Percentiles rank a stretch among this genome's conserved stretches.
phyloP scores from a whole-genome alignment of 2,329 filamentous ascomycete species.

The Chrysoporthe puriensis region DNA sequence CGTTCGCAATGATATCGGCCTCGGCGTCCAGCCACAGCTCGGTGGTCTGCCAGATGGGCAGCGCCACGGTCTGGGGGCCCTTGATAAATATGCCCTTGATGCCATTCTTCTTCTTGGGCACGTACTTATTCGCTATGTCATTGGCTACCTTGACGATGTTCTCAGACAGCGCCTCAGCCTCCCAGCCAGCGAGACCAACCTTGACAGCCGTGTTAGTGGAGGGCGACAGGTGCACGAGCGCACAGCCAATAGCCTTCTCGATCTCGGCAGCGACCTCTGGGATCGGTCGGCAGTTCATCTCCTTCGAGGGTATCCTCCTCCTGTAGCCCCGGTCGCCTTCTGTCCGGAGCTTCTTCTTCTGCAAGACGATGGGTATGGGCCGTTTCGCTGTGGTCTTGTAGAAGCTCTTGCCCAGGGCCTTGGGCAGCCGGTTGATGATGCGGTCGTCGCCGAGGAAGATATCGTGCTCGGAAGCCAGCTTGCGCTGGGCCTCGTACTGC shows the following conservation, averaged over 20 bases:
- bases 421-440: slow-evolving; percentile 74
- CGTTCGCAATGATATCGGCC: slow-evolving; percentile 69
- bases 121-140: slow-evolving; percentile 74
- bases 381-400: slow-evolving; percentile 84
- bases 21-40: slow-evolving; percentile 86
- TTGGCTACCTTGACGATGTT: slow-evolving; percentile 77
- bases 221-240: slow-evolving; percentile 78
- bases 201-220: slow-evolving; percentile 80
- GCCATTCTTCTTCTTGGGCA: slow-evolving; percentile 87
- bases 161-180: slow-evolving; percentile 73
- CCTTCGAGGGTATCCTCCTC: slow-evolving; percentile 54
- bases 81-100: slow-evolving; percentile 87
- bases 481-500: slow-evolving; percentile 83
- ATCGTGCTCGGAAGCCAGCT: slow-evolving; percentile 84
- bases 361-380: slow-evolving; percentile 80
- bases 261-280: slow-evolving; percentile 79
- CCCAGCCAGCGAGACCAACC: slow-evolving; percentile 76
- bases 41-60: slow-evolving; percentile 93
- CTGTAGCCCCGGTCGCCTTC: slow-evolving; percentile 60
- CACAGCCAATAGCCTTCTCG: slow-evolving; percentile 73
- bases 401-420: slow-evolving; percentile 86
- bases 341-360: slow-evolving; percentile 53
- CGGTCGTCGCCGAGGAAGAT: slow-evolving; percentile 92
- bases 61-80: slow-evolving; percentile 80
- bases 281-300: slow-evolving; percentile 55